Percentiles rank a stretch among this genome's conserved stretches.
phyloP scores from a whole-genome alignment of 148 eudicot species.

The Beta vulgaris region DNA sequence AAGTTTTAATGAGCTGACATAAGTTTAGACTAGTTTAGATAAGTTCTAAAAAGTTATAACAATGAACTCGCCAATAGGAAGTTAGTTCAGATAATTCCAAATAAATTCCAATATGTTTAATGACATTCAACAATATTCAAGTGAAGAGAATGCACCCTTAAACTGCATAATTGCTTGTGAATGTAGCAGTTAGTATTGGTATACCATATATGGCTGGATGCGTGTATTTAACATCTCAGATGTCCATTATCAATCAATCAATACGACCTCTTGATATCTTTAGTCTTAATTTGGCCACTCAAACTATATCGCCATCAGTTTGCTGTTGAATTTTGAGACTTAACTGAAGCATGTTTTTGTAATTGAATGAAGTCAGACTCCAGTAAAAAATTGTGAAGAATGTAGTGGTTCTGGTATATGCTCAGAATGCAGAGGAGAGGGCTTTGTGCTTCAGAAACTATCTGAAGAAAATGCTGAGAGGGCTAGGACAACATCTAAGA shows the following conservation, averaged over 20 bases:
- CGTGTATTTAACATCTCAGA: background rate
- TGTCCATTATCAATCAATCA: background rate
- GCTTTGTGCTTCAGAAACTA: constrained; percentile 72
- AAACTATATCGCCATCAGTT: background rate
- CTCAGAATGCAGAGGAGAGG: constrained; percentile 94
- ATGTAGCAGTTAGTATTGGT: background rate
- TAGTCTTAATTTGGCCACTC: background rate
- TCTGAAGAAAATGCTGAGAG: constrained; percentile 68
- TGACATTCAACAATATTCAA: too few relatives aligned
- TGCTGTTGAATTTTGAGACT: too few relatives aligned
- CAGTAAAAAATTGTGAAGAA: constrained; percentile 61
- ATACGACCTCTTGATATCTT: background rate
- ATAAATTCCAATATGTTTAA: too few relatives aligned
- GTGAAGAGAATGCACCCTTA: too few relatives aligned
- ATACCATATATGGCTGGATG: background rate
- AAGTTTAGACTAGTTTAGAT: too few relatives aligned
- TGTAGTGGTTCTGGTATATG: constrained; percentile 93
- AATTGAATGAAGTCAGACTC: constrained; percentile 49
- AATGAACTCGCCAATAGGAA: too few relatives aligned
- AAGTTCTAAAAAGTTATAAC: too few relatives aligned
- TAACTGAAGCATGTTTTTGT: constrained; percentile 9
- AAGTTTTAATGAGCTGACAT: too few relatives aligned
- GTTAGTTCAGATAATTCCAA: too few relatives aligned
- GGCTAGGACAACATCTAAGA: constrained; percentile 66
- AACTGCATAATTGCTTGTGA: background rate